These are phyloP conservation scores for Diplodia seriata DNA, from an alignment of 2,329 filamentous ascomycete species.

Conservation along the genomic window DNA sequence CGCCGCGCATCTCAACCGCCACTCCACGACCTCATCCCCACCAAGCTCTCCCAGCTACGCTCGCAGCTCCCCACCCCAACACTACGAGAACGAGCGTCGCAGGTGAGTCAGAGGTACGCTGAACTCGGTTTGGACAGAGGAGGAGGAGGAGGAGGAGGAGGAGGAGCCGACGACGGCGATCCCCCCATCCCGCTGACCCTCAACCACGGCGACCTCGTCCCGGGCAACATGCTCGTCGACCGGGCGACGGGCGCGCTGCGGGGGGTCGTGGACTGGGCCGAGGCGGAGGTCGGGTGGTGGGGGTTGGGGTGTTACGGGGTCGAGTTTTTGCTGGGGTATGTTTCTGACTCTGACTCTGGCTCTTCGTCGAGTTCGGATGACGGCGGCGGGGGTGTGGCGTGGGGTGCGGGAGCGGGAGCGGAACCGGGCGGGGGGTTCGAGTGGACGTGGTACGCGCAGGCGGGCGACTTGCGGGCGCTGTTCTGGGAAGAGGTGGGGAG, in stretches of 20 bases:
- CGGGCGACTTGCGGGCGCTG: conserved; percentile 50
- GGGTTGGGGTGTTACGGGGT: conserved; percentile 63
- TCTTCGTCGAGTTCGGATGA: no score
- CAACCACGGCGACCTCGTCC: conserved; percentile 67
- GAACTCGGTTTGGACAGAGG: not conserved
- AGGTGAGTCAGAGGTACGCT: conserved; percentile 27
- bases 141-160: no score
- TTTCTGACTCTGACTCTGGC: conserved; percentile 33
- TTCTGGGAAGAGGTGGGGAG: conserved; percentile 58
- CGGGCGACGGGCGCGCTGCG: conserved; percentile 52
- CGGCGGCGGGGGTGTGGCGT: no score
- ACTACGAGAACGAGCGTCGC: conserved; percentile 37
- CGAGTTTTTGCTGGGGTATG: conserved; percentile 64
- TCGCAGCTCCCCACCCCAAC: conserved; percentile 38
- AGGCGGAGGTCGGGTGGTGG: conserved; percentile 69
- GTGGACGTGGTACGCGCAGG: conserved; percentile 55
- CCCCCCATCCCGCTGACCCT: conserved; percentile 58
- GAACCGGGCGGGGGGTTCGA: not conserved
- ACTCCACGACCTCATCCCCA: not conserved
- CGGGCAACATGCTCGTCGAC: conserved; percentile 64
- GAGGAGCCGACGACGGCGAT: no score
- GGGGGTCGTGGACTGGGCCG: conserved; percentile 70
- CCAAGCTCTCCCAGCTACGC: conserved; percentile 40
- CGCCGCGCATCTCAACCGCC: no score
- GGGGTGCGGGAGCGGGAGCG: not conserved